Conservation (phyloP, 805 yeast species). For the Saccharomyces paradoxus region DNA sequence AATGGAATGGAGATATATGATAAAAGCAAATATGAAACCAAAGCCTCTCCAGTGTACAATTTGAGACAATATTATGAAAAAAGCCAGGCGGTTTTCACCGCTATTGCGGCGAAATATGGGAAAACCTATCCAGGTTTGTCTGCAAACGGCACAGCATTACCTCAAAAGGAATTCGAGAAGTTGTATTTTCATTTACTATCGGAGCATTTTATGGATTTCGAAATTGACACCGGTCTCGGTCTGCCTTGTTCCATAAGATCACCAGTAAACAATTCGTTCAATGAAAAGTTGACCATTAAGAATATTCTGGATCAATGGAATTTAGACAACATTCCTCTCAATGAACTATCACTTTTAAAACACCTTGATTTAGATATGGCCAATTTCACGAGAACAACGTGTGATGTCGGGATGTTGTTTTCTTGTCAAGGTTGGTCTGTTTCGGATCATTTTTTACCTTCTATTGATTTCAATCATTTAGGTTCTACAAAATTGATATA, state of each 20-base stretch:
- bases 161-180: slow-evolving; percentile 30
- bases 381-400: slow-evolving; percentile 35
- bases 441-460: slow-evolving; percentile 54
- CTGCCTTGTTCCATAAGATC: slow-evolving; percentile 29
- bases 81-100: slow-evolving; percentile 37
- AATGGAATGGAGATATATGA: slow-evolving; percentile 34
- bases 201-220: slow-evolving; percentile 25
- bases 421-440: slow-evolving; percentile 49
- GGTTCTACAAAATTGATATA: slow-evolving; percentile 57
- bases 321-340: slow-evolving; percentile 44
- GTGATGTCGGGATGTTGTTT: slow-evolving; percentile 46
- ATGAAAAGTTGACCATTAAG: slow-evolving; percentile 13
- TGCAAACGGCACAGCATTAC: slow-evolving; percentile 6
- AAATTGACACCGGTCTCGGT: slow-evolving; percentile 32
- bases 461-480: slow-evolving; percentile 43
- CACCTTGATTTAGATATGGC: slow-evolving; percentile 39
- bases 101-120: slow-evolving; percentile 2
- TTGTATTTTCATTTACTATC: slow-evolving; percentile 37
- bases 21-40: slow-evolving; percentile 31
- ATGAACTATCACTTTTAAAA: slow-evolving; percentile 41
- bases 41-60: slow-evolving; percentile 44
- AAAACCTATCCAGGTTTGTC: slow-evolving; percentile 15
- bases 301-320: slow-evolving; percentile 43
- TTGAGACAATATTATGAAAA: slow-evolving; percentile 53
- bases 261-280: slow-evolving; percentile 2